These are phyloP conservation scores for Aspergillus wentii DNA, from an alignment of 495 filamentous ascomycete species.

Conservation along the genomic window DNA sequence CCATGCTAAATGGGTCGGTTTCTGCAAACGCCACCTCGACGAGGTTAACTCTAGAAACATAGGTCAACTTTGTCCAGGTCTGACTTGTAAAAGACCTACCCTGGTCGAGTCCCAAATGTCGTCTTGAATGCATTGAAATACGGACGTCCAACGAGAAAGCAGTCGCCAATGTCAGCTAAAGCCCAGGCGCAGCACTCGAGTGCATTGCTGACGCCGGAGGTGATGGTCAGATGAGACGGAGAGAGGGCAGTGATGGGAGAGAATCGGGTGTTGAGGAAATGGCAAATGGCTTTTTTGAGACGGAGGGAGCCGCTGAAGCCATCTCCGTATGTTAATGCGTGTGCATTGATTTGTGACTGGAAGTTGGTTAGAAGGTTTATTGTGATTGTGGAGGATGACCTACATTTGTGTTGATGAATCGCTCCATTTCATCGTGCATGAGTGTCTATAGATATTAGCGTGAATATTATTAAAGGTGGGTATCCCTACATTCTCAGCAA, in stretches of 20 bases:
- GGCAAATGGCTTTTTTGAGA: constrained; percentile 17
- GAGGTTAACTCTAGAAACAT: constrained; percentile 15
- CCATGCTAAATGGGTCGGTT: constrained; percentile 35
- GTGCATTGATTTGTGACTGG: constrained; percentile 4
- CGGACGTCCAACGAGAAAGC: constrained; percentile 22
- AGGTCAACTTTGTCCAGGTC: too few species aligned
- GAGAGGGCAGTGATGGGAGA: constrained; percentile 6
- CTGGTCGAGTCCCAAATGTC: constrained; percentile 4
- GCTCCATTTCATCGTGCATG: constrained; percentile 11
- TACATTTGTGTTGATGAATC: constrained; percentile 11
- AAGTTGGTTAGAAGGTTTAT: constrained; percentile 1
- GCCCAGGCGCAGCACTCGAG: constrained; percentile 23
- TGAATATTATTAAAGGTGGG: not conserved
- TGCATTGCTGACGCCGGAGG: constrained; percentile 20
- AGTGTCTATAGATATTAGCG: constrained; percentile 6
- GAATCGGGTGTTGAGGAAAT: constrained; percentile 22
- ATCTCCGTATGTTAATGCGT: constrained; percentile 23
- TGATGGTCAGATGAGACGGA: constrained; percentile 17
- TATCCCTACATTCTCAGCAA: constrained; percentile 14
- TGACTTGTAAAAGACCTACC: not conserved
- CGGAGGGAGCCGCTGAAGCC: constrained; percentile 16
- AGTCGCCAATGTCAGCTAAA: constrained; percentile 23
- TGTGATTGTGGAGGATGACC: not conserved
- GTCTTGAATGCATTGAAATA: constrained; percentile 20
- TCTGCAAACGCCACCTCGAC: constrained; percentile 32